These are phyloP conservation scores for Leccinum subgranulosum DNA, from an alignment of 768 basidiomycete species.

Conservation along the genomic window DNA sequence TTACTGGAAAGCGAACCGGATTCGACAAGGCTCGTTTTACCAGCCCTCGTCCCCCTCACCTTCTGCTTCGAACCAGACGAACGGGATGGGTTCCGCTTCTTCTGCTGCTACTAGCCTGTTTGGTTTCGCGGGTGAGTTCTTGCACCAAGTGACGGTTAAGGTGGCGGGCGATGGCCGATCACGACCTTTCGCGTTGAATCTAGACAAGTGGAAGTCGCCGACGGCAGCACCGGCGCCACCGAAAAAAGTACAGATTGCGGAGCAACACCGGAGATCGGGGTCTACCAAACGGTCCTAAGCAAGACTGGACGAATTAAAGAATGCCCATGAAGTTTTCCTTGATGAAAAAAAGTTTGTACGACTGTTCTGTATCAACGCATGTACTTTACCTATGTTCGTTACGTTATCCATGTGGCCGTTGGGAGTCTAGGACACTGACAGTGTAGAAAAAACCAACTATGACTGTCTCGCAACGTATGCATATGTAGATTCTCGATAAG, in stretches of 20 bases:
- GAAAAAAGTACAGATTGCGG: conserved; percentile 19
- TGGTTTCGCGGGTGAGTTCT: conserved; percentile 21
- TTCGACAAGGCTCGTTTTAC: conserved; percentile 29
- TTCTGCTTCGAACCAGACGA: conserved; percentile 8
- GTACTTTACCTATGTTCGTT: background rate
- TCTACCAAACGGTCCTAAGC: conserved; percentile 2
- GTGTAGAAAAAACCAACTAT: background rate
- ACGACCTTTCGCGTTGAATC: background rate
- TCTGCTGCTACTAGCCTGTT: conserved; percentile 6
- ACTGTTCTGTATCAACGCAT: background rate
- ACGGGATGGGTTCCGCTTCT: conserved; percentile 7
- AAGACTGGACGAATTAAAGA: background rate
- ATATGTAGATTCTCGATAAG: background rate
- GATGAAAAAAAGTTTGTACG: background rate
- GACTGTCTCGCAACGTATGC: background rate
- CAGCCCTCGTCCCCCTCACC: conserved; percentile 16
- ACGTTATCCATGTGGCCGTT: background rate
- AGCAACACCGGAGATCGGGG: conserved; percentile 4
- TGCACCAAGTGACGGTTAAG: background rate
- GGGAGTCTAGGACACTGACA: background rate
- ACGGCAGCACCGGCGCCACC: conserved; percentile 6
- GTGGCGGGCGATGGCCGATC: background rate
- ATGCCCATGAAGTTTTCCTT: background rate
- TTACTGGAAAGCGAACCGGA: conserved; percentile 30
- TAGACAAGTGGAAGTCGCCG: conserved; percentile 27